Evolutionary conservation across 2,329 filamentous ascomycete genomes (phyloP).

Genomic region (Colletotrichum lindemuthianum): DNA sequence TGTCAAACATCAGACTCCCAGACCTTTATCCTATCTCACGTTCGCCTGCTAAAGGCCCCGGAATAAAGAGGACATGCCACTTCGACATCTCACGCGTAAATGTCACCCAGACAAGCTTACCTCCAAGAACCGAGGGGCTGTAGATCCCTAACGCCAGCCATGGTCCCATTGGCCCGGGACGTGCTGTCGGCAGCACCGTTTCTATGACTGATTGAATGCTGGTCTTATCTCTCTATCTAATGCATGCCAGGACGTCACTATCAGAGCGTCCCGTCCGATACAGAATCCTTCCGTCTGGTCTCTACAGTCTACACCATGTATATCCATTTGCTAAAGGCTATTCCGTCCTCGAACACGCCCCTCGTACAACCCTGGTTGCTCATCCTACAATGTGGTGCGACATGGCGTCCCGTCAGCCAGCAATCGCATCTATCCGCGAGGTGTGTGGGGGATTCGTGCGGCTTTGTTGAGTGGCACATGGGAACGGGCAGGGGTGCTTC

Average conservation of each 20-base stretch:
- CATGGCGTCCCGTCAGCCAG: not conserved
- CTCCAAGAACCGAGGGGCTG: conserved; percentile 15
- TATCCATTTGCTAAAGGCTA: no score
- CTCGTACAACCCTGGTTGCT: not conserved
- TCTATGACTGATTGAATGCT: conserved; percentile 37
- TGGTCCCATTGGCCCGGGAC: conserved; percentile 2
- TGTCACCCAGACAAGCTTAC: conserved; percentile 22
- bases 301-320: no score
- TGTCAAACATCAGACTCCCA: no score
- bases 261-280: conserved; percentile 7
- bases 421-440: not conserved
- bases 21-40: no score
- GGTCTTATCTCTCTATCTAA: conserved; percentile 33
- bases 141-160: conserved; percentile 7
- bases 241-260: not conserved
- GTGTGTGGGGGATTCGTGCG: conserved; percentile 10
- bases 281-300: conserved; percentile 4
- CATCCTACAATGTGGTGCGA: not conserved
- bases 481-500: conserved; percentile 10
- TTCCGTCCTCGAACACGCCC: no score
- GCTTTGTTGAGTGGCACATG: conserved; percentile 16
- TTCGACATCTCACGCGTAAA: not conserved
- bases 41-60: no score
- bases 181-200: conserved; percentile 19
- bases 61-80: not conserved